Conservation (phyloP, 352 stramenopile genomes). For the Phytophthora pseudosyringae region DNA sequence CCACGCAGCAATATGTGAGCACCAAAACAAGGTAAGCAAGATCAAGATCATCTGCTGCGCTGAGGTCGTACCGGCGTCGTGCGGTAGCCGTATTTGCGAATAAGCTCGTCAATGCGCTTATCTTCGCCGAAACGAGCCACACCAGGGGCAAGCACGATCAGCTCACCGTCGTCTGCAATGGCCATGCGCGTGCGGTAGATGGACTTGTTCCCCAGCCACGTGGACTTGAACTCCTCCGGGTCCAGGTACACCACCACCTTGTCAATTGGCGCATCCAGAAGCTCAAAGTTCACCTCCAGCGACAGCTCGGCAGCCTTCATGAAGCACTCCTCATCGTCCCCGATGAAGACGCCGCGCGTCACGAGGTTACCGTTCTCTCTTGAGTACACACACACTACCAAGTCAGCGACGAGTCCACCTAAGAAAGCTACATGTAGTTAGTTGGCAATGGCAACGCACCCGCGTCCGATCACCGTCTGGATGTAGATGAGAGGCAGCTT, state of each 20-base stretch:
- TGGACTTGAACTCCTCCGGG: slow-evolving; percentile 97
- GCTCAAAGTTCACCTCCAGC: slow-evolving; percentile 96
- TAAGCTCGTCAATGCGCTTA: slow-evolving; percentile 93
- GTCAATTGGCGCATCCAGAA: slow-evolving; percentile 90
- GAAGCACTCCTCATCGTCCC: slow-evolving; percentile 97
- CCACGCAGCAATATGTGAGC: slow-evolving; percentile 10
- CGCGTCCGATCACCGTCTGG: slow-evolving; percentile 94
- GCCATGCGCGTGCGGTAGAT: slow-evolving; percentile 98
- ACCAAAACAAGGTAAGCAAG: background rate
- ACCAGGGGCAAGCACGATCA: slow-evolving; percentile 95
- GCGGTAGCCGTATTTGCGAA: slow-evolving; percentile 97
- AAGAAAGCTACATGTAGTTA: background rate
- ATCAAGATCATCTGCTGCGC: background rate
- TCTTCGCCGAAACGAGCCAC: slow-evolving; percentile 96
- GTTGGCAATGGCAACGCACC: slow-evolving; percentile 25
- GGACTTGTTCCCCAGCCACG: slow-evolving; percentile 98
- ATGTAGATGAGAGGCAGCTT: slow-evolving; percentile 96
- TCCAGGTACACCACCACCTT: slow-evolving; percentile 98
- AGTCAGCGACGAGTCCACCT: slow-evolving; percentile 7
- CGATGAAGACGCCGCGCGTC: slow-evolving; percentile 95
- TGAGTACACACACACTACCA: slow-evolving; percentile 6
- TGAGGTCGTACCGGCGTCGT: slow-evolving; percentile 88
- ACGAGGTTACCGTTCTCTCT: slow-evolving; percentile 69
- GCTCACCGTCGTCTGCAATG: slow-evolving; percentile 94
- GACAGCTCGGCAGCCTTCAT: slow-evolving; percentile 94